phyloP scores from a whole-genome alignment of 176 grass and related monocot genomes.

The Areca catechu region DNA sequence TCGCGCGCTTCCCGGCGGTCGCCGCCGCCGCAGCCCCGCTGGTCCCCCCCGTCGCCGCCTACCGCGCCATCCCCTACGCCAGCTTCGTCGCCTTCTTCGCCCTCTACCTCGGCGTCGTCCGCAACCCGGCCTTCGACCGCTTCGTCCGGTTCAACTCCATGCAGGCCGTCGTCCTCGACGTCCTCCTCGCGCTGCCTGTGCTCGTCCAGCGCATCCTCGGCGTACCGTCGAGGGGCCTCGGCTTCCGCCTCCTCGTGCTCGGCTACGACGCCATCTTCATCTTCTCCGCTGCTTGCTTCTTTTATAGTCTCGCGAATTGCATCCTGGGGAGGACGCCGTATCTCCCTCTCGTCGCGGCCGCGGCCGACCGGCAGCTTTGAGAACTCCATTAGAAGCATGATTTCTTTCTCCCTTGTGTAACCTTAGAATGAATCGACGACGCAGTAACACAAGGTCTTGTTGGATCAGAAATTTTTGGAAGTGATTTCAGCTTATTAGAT shows the following conservation, averaged over 20 bases:
- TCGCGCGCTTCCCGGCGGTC: conserved; percentile 15
- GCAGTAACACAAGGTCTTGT: no score
- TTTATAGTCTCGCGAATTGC: conserved; percentile 23
- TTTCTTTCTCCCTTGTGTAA: no score
- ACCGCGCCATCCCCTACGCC: conserved; percentile 9
- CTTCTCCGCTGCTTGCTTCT: conserved; percentile 13
- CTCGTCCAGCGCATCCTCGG: conserved; percentile 28
- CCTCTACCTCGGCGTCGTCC: conserved; percentile 20
- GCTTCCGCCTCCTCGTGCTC: conserved; percentile 1
- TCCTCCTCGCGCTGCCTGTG: conserved; percentile 12
- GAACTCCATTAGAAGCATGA: not conserved
- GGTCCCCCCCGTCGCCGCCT: conserved; percentile 14
- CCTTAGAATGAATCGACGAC: no score
- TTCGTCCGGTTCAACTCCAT: conserved; percentile 21
- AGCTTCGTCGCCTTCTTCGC: conserved; percentile 17
- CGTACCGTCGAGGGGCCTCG: not conserved
- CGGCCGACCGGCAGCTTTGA: conserved; percentile 27
- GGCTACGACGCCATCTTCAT: conserved; percentile 26
- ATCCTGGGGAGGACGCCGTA: conserved; percentile 27
- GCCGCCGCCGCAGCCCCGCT: conserved; percentile 22
- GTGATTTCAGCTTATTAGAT: no score
- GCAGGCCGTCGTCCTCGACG: conserved; percentile 22
- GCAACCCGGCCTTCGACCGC: conserved; percentile 5
- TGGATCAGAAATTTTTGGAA: no score
- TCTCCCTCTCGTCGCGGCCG: conserved; percentile 21